Conservation (phyloP, 2,329 filamentous ascomycete genomes). For the Phaeosphaeria sp. region DNA sequence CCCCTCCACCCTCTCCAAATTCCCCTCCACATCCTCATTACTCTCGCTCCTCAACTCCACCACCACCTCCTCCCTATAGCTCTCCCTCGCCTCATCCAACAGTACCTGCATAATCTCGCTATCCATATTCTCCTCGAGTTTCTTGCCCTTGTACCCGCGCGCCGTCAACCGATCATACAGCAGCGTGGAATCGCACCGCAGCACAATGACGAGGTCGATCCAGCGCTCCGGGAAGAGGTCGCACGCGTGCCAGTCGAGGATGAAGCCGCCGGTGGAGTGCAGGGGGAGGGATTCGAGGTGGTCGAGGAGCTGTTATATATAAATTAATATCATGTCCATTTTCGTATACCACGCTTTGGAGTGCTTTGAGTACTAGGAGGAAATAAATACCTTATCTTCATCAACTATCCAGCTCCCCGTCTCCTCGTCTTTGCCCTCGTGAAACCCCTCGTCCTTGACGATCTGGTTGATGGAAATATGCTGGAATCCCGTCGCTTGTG, state of each 20-base stretch:
- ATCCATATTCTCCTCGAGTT: slow-evolving; percentile 95
- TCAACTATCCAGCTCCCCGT: slow-evolving; percentile 91
- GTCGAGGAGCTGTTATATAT: slow-evolving; percentile 81
- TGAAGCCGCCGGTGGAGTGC: slow-evolving; percentile 72
- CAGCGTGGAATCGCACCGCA: slow-evolving; percentile 79
- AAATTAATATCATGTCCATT: slow-evolving; percentile 1
- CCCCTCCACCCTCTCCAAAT: slow-evolving; percentile 80
- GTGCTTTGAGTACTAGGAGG: not conserved
- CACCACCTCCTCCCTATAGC: slow-evolving; percentile 85
- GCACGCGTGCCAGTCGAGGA: slow-evolving; percentile 98
- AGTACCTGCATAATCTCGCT: slow-evolving; percentile 97
- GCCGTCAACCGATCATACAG: slow-evolving; percentile 84
- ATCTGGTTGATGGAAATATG: slow-evolving; percentile 90
- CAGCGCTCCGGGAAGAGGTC: slow-evolving; percentile 92
- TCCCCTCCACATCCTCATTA: slow-evolving; percentile 87
- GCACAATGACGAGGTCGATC: slow-evolving; percentile 93
- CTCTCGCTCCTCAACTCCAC: slow-evolving; percentile 86
- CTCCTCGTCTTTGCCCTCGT: slow-evolving; percentile 87
- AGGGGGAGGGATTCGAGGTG: slow-evolving; percentile 81
- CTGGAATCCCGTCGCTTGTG: slow-evolving; percentile 75
- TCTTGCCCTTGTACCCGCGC: slow-evolving; percentile 81
- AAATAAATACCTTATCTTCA: slow-evolving; percentile 78
- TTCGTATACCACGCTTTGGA: too few species aligned
- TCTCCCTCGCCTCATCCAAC: slow-evolving; percentile 85
- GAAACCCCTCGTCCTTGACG: slow-evolving; percentile 85